phyloP scores from a whole-genome alignment of 306 rosid species.

The Citrullus amarus region DNA sequence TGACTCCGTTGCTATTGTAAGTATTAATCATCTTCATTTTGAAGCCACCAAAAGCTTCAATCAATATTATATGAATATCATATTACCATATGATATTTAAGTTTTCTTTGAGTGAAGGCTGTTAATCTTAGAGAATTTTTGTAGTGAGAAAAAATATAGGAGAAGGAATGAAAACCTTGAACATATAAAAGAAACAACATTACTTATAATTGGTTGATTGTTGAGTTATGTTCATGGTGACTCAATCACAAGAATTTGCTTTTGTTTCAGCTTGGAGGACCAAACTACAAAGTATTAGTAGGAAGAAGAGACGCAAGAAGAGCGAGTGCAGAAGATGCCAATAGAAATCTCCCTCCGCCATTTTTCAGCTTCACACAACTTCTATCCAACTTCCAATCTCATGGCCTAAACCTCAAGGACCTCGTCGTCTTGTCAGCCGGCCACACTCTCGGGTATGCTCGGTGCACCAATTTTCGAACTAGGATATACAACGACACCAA shows the following conservation, averaged over 20 bases:
- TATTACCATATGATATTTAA: no score
- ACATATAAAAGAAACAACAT: no score
- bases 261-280: conserved; percentile 13
- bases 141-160: no score
- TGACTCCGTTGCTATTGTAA: conserved; percentile 22
- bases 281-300: conserved; percentile 9
- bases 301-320: conserved; percentile 33
- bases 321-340: conserved; percentile 14
- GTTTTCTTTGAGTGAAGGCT: no score
- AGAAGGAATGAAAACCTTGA: no score
- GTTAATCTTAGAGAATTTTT: no score
- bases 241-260: no score
- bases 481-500: conserved; percentile 25
- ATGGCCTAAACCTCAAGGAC: conserved; percentile 22
- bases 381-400: conserved; percentile 23
- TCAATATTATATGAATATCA: no score
- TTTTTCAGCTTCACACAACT: conserved; percentile 20
- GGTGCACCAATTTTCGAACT: conserved; percentile 13
- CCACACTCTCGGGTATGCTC: conserved; percentile 22
- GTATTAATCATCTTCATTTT: neutral
- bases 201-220: no score
- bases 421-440: conserved; percentile 21
- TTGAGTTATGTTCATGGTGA: no score
- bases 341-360: conserved; percentile 18
- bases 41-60: no score